Conservation (phyloP, 805 yeast species). For the Starmerella floricola region DNA sequence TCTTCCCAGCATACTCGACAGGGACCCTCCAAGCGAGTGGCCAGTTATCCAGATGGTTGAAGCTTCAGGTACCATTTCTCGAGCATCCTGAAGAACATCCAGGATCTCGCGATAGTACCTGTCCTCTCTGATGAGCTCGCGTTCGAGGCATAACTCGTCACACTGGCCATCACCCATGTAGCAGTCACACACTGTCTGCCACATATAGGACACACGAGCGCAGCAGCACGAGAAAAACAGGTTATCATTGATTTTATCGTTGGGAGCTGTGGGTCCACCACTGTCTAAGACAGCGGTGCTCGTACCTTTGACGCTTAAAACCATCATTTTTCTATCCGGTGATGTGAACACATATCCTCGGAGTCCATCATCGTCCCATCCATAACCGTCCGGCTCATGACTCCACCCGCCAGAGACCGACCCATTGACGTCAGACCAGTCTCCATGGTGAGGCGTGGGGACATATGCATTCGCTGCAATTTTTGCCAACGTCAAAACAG, state of each 20-base stretch:
- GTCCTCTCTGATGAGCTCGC: constrained; percentile 59
- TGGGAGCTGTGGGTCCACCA: constrained; percentile 57
- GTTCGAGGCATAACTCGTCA: constrained; percentile 74
- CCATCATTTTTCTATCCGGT: constrained; percentile 43
- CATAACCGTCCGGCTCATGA: constrained; percentile 48
- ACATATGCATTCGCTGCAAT: constrained; percentile 91
- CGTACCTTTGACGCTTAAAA: constrained; percentile 82
- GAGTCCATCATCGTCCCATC: constrained; percentile 78
- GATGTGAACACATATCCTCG: constrained; percentile 83
- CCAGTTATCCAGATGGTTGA: constrained; percentile 78
- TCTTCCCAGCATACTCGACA: constrained; percentile 69
- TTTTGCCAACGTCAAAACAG: constrained; percentile 62
- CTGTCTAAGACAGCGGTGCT: constrained; percentile 56
- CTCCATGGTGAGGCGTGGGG: constrained; percentile 58
- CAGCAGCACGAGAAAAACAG: constrained; percentile 89
- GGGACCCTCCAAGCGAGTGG: constrained; percentile 86
- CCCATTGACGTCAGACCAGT: constrained; percentile 64
- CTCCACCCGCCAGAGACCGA: constrained; percentile 36
- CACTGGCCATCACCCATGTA: constrained; percentile 62
- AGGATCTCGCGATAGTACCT: constrained; percentile 70
- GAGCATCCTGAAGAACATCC: constrained; percentile 64
- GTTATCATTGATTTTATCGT: constrained; percentile 80
- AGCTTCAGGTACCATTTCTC: constrained; percentile 51
- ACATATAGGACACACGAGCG: constrained; percentile 77
- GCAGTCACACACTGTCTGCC: constrained; percentile 95